A percentile compares a stretch with the other conserved stretches of the same genome.
phyloP scores from a whole-genome alignment of 139 green algal species.

The Parachlorella kessleri region DNA sequence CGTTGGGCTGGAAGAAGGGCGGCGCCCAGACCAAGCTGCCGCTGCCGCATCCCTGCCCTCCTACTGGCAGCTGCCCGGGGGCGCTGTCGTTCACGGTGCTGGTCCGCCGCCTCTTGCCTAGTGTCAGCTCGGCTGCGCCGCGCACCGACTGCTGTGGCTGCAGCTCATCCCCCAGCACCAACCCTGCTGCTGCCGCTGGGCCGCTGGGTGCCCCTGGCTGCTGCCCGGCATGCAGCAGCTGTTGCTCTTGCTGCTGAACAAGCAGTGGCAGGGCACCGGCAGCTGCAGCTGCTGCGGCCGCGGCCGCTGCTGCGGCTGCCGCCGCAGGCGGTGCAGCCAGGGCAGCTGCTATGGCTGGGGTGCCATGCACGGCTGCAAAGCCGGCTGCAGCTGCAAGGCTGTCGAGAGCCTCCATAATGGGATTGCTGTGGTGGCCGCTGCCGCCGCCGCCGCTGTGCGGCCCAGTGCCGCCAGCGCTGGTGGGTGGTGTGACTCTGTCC shows the following conservation, averaged over 20 bases:
- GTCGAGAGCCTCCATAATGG: slow-evolving; percentile 21
- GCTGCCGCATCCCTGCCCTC: no score
- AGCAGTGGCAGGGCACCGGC: no score
- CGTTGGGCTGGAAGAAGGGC: no score
- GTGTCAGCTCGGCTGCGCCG: neutral
- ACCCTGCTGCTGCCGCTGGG: neutral
- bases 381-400: slow-evolving; percentile 29
- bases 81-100: neutral
- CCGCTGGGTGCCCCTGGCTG: neutral
- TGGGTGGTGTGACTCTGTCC: neutral
- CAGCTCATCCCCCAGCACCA: neutral
- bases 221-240: neutral
- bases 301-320: neutral
- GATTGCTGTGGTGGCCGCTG: slow-evolving; percentile 7
- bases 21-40: no score
- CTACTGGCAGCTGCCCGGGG: no score
- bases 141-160: neutral
- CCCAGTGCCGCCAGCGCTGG: neutral
- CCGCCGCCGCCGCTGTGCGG: neutral
- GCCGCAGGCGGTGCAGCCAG: slow-evolving; percentile 1
- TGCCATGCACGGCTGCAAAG: slow-evolving; percentile 34
- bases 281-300: neutral
- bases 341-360: slow-evolving; percentile 34
- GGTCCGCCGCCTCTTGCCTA: neutral
- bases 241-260: neutral